These are phyloP conservation scores for Austroboletus niveus DNA, from an alignment of 1,284 basidiomycete genomes.

Conservation along the genomic window DNA sequence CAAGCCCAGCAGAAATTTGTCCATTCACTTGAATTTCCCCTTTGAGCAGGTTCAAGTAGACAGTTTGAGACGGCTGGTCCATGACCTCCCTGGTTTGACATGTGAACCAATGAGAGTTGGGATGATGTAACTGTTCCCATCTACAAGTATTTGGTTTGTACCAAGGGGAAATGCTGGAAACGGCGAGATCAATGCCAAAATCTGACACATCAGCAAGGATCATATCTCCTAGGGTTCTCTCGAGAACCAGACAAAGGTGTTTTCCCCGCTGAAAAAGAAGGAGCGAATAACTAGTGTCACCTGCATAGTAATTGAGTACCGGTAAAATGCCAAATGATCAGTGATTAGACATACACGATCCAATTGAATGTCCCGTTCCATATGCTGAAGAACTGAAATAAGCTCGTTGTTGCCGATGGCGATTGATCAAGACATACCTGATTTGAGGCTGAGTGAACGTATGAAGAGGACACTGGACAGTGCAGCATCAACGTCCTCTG, in stretches of 20 bases:
- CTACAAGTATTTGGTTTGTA: background rate
- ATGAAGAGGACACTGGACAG: no score
- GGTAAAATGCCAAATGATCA: background rate
- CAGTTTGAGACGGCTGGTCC: background rate
- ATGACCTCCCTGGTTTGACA: background rate
- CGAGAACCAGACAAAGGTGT: slow-evolving; percentile 28
- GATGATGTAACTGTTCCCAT: background rate
- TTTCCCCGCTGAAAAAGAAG: slow-evolving; percentile 20
- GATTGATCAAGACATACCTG: no score
- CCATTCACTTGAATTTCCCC: slow-evolving; percentile 25
- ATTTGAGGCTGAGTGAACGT: slow-evolving; percentile 3
- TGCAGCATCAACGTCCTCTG: no score
- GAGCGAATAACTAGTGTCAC: background rate
- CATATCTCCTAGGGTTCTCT: slow-evolving; percentile 10
- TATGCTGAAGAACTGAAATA: slow-evolving; percentile 3
- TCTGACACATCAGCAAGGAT: slow-evolving; percentile 3
- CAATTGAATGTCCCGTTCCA: no score
- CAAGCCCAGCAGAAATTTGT: slow-evolving; percentile 37
- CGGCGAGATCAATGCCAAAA: slow-evolving; percentile 35
- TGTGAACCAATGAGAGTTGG: background rate
- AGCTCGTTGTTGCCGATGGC: background rate
- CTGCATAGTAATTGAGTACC: background rate
- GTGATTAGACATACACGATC: background rate
- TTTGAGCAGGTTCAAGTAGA: slow-evolving; percentile 3
- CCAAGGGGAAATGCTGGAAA: slow-evolving; percentile 32